Base-by-base conservation (phyloP, 1,284 basidiomycete species). In the Peniophora sp. region DNA sequence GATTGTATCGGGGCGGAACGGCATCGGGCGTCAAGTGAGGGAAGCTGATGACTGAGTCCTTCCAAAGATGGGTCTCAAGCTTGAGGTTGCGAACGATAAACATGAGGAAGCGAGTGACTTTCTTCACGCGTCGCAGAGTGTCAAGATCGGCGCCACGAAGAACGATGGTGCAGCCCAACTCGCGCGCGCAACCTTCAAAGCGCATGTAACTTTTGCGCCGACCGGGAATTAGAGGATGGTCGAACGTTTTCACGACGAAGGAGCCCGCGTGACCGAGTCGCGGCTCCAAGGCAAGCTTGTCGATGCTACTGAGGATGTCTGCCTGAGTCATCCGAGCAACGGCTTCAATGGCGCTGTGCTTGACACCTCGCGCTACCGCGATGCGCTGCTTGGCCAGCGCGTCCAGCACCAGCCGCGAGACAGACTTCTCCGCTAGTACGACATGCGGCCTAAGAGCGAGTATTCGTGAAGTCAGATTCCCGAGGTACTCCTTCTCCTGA, bases 161-260 rank as follows among this genome's bases (percentile, higher is more conserved):
- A 24, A 99, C 78, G 57, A 99, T 86, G 0, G 95, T 98, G 58
- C 94, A 97, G 0, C 95, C 94, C 73, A 93, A 88, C 57, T 96
- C 91, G 49, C 83, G 81, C 60, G 83, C 87, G 60, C 93, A 96
- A 0, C 96, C 97, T 65, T 97, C 93, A 62, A 99, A 97, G 1
- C 96, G 85, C 91, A 99, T 95, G 62, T 94, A 89, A 1, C 94
- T 93, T 73, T 99, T 99, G 51, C 96, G 78, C 37, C 81, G 79
- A 14, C 91, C 93, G 8, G 95, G 92, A 36, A 97, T 96, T 32
- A 93, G 72, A 3, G 83, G 80, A 65, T 98, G 93, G 60, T 97
- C 93, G 65, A 91, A 98, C 0, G 96, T 97, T 67, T 98, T 92
- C 18, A 98, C 81, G 42, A 83, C 78, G 64, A 95, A 96, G 24